Evolutionary conservation across 208 protist species (phyloP), one percentile per base, ranked within the genome.

Genomic region (Leishmania gerbilli): DNA sequence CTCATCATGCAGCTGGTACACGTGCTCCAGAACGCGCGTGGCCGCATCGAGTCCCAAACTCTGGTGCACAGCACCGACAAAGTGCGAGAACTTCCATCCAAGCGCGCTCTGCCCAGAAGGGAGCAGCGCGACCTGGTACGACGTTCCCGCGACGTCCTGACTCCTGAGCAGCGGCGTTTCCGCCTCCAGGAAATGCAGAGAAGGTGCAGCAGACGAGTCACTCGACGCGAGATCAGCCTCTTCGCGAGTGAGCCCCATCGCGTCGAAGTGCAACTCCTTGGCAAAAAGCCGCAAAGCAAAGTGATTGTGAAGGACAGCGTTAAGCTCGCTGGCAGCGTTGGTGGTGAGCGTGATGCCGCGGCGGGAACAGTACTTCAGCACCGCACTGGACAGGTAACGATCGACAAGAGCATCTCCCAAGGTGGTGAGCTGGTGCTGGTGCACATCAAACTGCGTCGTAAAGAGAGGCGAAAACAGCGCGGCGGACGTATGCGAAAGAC

Each of bases 1-100:
- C 56, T 84, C 79, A 31, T 84, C 81, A 7, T 72, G 69, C n/a
- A 87, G 77, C 11, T 76, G 80, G 78, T 92, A 95, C 9, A 91
- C 62, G 37, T 85, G 67, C 45, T 90, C 83, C 68, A 97, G 80
- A 8, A 91, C 75, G 17, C 31, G 51, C 31, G 64, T 58, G 27
- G 80, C 81, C 1, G 80, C 85, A 0, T 76, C 75, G 0, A 27
- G 31, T 58, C 92, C 93, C 37, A 91, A 89, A 4, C 60, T 74
- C 47, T 88, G 80, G n/a, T 96, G 89, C 17, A 95, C 60, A 1
- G 91, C 90, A 27, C 92, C 94, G 40, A 97, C 79, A 79, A 97
- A 96, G 67, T 97, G 94, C 1, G 92, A 96, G 68, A 97, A 91
- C 53, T 93, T 90, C 92, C 94, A 97, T 7, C 92, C 94, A 19